Evolutionary conservation across 1,284 basidiomycete genomes (phyloP).

Genomic region (Leucoagaricus sp.): DNA sequence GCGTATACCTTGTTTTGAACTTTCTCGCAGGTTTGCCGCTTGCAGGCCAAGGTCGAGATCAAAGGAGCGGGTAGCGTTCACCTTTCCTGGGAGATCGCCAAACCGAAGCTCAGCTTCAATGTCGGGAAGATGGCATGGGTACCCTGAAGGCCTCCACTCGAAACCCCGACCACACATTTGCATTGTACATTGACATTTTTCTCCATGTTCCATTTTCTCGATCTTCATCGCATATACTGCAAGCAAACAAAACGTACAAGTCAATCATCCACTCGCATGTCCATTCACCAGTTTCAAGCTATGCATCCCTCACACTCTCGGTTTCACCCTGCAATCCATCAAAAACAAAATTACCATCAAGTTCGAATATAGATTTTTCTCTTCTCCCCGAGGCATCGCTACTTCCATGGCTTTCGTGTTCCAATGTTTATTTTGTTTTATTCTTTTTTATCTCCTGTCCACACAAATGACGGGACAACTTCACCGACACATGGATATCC

Average conservation of each 20-base stretch:
- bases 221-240: not conserved
- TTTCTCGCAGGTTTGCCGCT: constrained; percentile 30
- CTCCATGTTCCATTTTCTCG: not conserved
- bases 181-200: constrained; percentile 7
- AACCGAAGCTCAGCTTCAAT: constrained; percentile 8
- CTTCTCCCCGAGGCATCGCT: not conserved
- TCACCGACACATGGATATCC: constrained; percentile 3
- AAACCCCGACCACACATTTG: not conserved
- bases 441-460: constrained; percentile 9
- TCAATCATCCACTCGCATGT: not conserved
- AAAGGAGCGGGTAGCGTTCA: constrained; percentile 36
- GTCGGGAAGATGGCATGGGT: constrained; percentile 9
- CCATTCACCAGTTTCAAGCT: not conserved
- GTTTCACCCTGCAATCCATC: not conserved
- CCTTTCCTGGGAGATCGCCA: constrained; percentile 31
- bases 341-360: not conserved
- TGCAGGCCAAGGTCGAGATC: constrained; percentile 36
- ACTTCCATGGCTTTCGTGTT: not conserved
- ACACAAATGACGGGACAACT: not conserved
- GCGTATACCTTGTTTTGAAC: constrained; percentile 4
- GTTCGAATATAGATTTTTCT: not conserved
- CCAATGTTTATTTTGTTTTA: constrained; percentile 12
- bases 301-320: not conserved
- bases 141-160: not conserved
- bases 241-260: not conserved